Evolutionary conservation across 192 early-diverging fungal species (phyloP), one percentile per base, ranked within the genome.

Genomic region (Allomyces arbusculus): DNA sequence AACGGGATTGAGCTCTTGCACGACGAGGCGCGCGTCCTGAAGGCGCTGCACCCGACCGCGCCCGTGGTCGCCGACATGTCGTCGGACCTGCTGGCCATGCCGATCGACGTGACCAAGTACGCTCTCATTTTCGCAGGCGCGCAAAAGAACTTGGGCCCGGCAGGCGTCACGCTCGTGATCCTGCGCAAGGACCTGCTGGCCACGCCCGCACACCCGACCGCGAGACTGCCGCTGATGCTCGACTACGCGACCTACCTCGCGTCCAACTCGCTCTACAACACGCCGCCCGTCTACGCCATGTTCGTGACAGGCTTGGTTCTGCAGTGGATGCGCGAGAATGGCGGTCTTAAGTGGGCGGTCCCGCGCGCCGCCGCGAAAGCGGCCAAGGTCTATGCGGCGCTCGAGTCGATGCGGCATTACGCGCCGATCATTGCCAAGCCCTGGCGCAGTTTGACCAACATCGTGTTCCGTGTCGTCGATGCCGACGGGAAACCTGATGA

Each of bases 61-160:
- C 91, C 91, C 0, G 66, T 97, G 8, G 87, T 97, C 50, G 91
- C 89, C 72, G 95, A 95, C 75, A 89, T 91, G 80, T 90, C 86
- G 33, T 88, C 87, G 63, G 91, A 91, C 70, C 86, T 89, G 73
- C 73, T 92, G 24, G 86, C 87, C 19, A 84, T 87, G 55, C 80
- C 80, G 4, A 67, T 95, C 20, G 87, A 95, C 69, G 81, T 99
- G 22, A 74, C 77, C 44, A 84, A 87, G 63, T 95, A 86, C 72
- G 93, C 84, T 20, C 70, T 91, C 19, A 91, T 99, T 66, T 89
- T 91, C 71, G 93, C 89, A 1, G 96, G 96, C 7, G 96, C 94
- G 19, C 96, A 99, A 77, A 99, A 99, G 77, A 99, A 99, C 78
- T 80, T 88, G 72, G 86, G 88, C 0, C 88, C 91, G 20, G 90